phyloP scores from a whole-genome alignment of 1,284 basidiomycete genomes.

The Cutaneotrichosporon sp. region DNA sequence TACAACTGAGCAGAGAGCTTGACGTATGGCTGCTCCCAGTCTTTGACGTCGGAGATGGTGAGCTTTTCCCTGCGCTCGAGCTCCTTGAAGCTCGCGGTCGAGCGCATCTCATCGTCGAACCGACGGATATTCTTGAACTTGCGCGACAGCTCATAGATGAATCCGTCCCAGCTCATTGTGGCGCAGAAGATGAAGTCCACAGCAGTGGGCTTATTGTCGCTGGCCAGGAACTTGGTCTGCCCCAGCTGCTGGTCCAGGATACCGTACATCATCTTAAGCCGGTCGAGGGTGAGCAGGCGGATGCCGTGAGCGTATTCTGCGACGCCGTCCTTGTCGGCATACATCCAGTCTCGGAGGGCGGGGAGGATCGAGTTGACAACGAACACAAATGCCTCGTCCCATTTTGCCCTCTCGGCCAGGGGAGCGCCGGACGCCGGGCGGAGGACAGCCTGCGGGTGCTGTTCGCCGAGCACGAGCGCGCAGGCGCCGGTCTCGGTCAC shows the following conservation, averaged over 20 bases:
- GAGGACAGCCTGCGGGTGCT: constrained; percentile 12
- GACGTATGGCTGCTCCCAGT: constrained; percentile 12
- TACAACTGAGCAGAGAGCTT: constrained; percentile 1
- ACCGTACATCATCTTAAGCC: constrained; percentile 5
- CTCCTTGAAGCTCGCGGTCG: constrained; percentile 3
- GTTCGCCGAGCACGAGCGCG: constrained; percentile 19
- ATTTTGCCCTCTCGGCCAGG: constrained; percentile 6
- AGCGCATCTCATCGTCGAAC: constrained; percentile 7
- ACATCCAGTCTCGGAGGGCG: constrained; percentile 27
- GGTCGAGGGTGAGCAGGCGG: constrained; percentile 11
- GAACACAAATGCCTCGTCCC: constrained; percentile 20
- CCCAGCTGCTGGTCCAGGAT: constrained; percentile 3
- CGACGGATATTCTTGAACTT: constrained; percentile 1
- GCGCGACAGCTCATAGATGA: constrained; percentile 3
- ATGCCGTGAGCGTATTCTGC: constrained; percentile 6
- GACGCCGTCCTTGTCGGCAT: constrained; percentile 18
- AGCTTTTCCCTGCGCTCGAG: not conserved
- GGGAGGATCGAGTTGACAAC: constrained; percentile 24
- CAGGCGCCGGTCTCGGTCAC: constrained; percentile 24
- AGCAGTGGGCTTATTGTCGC: constrained; percentile 1
- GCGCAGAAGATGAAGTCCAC: constrained; percentile 13
- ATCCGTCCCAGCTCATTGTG: constrained; percentile 12
- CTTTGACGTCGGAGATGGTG: constrained; percentile 1
- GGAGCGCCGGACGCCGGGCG: constrained; percentile 5
- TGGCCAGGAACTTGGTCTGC: not conserved